Base-by-base conservation (phyloP, 495 filamentous ascomycete species). In the Thozetella sp. region DNA sequence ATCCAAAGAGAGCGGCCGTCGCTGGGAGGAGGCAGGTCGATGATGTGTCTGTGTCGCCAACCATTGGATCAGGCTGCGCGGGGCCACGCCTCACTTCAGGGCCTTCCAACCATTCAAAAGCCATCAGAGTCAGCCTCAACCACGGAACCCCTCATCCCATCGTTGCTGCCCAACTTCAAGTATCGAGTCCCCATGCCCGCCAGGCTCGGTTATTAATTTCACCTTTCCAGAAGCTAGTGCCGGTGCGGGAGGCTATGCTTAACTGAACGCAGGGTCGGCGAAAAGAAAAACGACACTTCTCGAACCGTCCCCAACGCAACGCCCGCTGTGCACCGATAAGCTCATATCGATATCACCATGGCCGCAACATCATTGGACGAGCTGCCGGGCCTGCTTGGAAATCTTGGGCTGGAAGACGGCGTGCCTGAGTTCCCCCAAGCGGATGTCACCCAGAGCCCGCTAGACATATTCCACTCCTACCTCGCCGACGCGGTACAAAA, bases 381-480 rank as follows among this genome's bases (percentile, higher is more conserved):
- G 43, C 43, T 48, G 11, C 43, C 12, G 43, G 43, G 4, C 43
- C 43, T 48, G 6, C 43, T 48, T 3, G 43, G 43, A 4, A 19
- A 48, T 20, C 43, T 48, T 4, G 43, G 43, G 11, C 43, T 48
- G 43, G 9, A 48, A 11, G 63, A 48, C 11, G 55, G 53, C 3
- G 51, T 66, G 15, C 63, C 66, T 1, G 27, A 43, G 19, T 62
- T 64, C 25, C 37, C 55, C 1, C 45, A 51, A 22, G 54, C 66
- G 15, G 57, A 66, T 37, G 26, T 63, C 1, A 53, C 66, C n/a
- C 55, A 26, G 26, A 55, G 51, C 20, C 63, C 63, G 3, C 55
- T 70, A 51, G 67, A 68, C 57, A 70, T 72, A 40, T 66, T 59
- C 51, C 65, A 62, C 37, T 45, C 55, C 22, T 67, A 65, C 60